phyloP scores from a whole-genome alignment of 352 stramenopile genomes.

The Phytophthora lateralis region DNA sequence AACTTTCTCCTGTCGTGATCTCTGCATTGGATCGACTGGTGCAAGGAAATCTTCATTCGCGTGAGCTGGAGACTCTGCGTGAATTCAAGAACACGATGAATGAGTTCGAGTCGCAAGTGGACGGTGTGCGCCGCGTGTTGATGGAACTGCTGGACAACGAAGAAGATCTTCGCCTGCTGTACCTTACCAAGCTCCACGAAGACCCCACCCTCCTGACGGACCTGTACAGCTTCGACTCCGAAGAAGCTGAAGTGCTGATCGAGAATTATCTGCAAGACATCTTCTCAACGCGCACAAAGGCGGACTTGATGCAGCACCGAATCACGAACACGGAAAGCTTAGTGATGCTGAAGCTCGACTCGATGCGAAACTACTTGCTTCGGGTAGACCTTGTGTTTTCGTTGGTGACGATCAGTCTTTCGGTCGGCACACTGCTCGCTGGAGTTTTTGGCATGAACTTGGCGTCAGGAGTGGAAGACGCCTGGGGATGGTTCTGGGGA shows the following conservation, averaged over 20 bases:
- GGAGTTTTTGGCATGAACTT: constrained; percentile 84
- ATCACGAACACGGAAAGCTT: constrained; percentile 81
- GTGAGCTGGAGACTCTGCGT: constrained; percentile 65
- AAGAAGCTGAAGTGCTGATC: constrained; percentile 78
- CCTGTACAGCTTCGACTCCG: constrained; percentile 70
- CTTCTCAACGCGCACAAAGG: constrained; percentile 76
- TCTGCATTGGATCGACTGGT: constrained; percentile 58
- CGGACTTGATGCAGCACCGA: constrained; percentile 66
- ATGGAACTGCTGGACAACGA: constrained; percentile 77
- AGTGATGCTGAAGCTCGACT: constrained; percentile 82
- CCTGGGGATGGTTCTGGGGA: constrained; percentile 62
- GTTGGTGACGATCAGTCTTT: constrained; percentile 62
- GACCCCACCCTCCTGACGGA: constrained; percentile 58
- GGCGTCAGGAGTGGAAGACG: constrained; percentile 48
- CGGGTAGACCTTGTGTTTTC: constrained; percentile 79
- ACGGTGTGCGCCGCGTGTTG: constrained; percentile 59
- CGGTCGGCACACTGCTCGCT: constrained; percentile 64
- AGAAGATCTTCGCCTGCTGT: constrained; percentile 62
- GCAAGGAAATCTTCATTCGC: constrained; percentile 47
- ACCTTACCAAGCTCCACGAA: constrained; percentile 71
- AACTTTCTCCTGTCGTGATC: constrained; percentile 46
- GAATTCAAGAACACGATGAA: constrained; percentile 76
- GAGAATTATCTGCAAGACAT: constrained; percentile 86
- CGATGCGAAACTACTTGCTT: constrained; percentile 81
- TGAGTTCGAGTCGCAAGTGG: constrained; percentile 73